Evolutionary conservation across 2,329 filamentous ascomycete genomes (phyloP), one percentile per base, ranked within the genome.

Genomic region (Apiospora marii): DNA sequence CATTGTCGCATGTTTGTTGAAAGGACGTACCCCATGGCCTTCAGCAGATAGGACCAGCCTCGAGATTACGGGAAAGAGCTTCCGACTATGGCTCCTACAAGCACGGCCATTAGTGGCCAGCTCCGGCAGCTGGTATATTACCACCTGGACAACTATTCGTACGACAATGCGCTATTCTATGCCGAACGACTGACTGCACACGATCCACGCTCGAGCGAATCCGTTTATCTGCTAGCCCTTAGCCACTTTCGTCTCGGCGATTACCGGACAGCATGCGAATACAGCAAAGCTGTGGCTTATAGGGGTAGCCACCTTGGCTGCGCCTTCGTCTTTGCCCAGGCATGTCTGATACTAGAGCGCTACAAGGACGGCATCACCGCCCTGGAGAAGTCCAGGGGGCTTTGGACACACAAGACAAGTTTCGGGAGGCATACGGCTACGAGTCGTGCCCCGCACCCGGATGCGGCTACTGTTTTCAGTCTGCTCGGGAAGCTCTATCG

Each of bases 81-180:
- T 44, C 69, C 51, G 51, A 58, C 24, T 73, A 90, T 91, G 89
- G 87, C 87, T 73, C 88, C 88, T 49, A 86, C 85, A 72, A 85
- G 81, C 75, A 83, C 84, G 69, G 84, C 85, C 75, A 84, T 89
- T 61, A 85, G 85, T 69, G 83, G 84, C 78, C 84, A 90, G 74
- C 78, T 92, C 73, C 87, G 88, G 78, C 90, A 92, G 81, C 83
- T 88, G 72, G 85, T 92, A 72, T 84, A 91, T 78, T 92, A 92
- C 80, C 90, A 92, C 78, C 91, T 99, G 82, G 96, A 99, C 86
- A 97, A 98, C 81, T 92, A 95, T 79, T 91, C 95, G 49, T 88
- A 93, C 80, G 92, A 95, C 72, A 98, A 97, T 81, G 96, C 96
- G 72, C 91, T 98, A 58, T 99, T 99, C 84, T 94, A 98, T 74